These are phyloP conservation scores for Xanthoparmelia taractica DNA, from an alignment of 495 filamentous ascomycete genomes.

Conservation along the genomic window DNA sequence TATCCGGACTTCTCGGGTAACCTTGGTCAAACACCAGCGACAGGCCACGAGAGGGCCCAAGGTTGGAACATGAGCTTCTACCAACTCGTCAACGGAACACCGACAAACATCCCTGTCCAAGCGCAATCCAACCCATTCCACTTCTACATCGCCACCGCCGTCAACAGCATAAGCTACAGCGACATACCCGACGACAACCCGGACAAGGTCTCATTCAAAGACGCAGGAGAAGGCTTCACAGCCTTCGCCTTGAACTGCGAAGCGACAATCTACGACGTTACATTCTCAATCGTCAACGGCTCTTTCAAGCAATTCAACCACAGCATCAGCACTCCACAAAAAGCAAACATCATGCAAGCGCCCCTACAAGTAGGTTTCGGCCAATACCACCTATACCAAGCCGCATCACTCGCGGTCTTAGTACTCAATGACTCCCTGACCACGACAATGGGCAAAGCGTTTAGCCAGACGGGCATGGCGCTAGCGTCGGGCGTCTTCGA, in stretches of 20 bases:
- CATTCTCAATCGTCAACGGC: constrained; percentile 14
- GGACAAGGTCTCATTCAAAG: neutral
- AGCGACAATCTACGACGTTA: constrained; percentile 17
- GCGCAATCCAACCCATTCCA: constrained; percentile 18
- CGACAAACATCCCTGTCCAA: constrained; percentile 13
- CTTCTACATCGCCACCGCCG: constrained; percentile 16
- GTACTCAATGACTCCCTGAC: neutral
- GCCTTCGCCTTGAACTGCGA: constrained; percentile 14
- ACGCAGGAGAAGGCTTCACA: constrained; percentile 12
- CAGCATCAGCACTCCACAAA: constrained; percentile 1
- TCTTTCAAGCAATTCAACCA: constrained; percentile 11
- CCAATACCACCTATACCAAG: constrained; percentile 10
- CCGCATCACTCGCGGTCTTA: neutral
- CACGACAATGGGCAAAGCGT: constrained; percentile 7
- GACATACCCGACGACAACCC: neutral
- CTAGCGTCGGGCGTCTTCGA: constrained; percentile 15
- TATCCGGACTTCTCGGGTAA: constrained; percentile 20
- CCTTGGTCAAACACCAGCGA: constrained; percentile 14
- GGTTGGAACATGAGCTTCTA: constrained; percentile 23
- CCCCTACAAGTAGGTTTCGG: constrained; percentile 18
- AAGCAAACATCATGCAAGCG: constrained; percentile 16
- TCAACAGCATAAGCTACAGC: constrained; percentile 16
- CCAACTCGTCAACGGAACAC: neutral
- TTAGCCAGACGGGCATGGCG: constrained; percentile 18
- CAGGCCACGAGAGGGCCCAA: constrained; percentile 18